Base-by-base conservation (phyloP, 768 basidiomycete genomes). In the Boletus reticulatus region DNA sequence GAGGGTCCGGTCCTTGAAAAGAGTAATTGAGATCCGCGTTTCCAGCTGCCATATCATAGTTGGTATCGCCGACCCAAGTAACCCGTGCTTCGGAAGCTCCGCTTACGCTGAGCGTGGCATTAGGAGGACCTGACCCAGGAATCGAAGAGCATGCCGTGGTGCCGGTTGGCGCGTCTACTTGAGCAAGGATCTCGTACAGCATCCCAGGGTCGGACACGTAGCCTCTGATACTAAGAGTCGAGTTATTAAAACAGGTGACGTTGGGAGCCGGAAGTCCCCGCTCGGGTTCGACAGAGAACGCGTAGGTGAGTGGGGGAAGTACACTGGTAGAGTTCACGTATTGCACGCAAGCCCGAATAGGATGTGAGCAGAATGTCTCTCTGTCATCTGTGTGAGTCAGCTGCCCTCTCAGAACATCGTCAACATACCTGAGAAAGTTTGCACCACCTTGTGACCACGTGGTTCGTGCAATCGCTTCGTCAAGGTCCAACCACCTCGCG, bases 31-130 rank as follows among this genome's bases (percentile, higher is more conserved):
- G 76, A 14, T 77, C 76, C 4, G 72, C 73, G 57, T 81, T 78
- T 31, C 88, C 88, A 1, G 87, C 83, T 58, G 80, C 68, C 68
- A 83, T 81, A 56, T 81, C 74, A 65, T 84, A 90, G 45, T 89
- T 78, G 16, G 89, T 90, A 29, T 78, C 86, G n/a, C 87, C 88
- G 17, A 84, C 80, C 87, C 87, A 89, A 8, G 82, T 80, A 60
- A 89, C 70, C 84, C 83, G 87, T 0, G 83, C 76, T 55, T 84
- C 83, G 2, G 72, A 72, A 27, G 80, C 74, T 19, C 73, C 68
- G 8, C 65, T 67, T 14, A 89, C 74, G 32, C 69, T 70, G 20
- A 89, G 53, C 2, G 79, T 79, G 22, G 79, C 78, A 51, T 83
- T 83, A 9, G 73, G 69, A 6, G 74, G 66, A 31, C 45, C 58